A percentile compares a stretch with the other conserved stretches of the same genome.
Evolutionary conservation across 345 rosid genomes (phyloP).

Genomic region (Arabidopsis thaliana): TAIR10.1 NC_003070.9:17089001-17089500

Average conservation of each 20-base stretch:
- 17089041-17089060: conserved; percentile 63
- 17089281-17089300: not conserved
- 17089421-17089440: conserved; percentile 56
- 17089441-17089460: conserved; percentile 73
- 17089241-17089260: not conserved
- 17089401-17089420: not conserved
- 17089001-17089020: conserved; percentile 62
- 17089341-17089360: not conserved
- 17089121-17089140: conserved; percentile 62
- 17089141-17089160: conserved; percentile 66
- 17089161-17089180: conserved; percentile 77
- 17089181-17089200: conserved; percentile 71
- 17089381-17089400: conserved; percentile 6
- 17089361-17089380: conserved; percentile 2
- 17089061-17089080: conserved; percentile 64
- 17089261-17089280: not conserved
- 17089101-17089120: conserved; percentile 60
- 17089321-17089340: conserved; percentile 2
- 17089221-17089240: not conserved
- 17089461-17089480: conserved; percentile 58
- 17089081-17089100: conserved; percentile 56
- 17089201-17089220: conserved; percentile 47
- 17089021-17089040: conserved; percentile 63
- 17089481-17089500: conserved; percentile 76
- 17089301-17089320: not conserved